These are phyloP conservation scores for Saccharomycopsis fermentans DNA, from an alignment of 805 yeast genomes.

Conservation along the genomic window DNA sequence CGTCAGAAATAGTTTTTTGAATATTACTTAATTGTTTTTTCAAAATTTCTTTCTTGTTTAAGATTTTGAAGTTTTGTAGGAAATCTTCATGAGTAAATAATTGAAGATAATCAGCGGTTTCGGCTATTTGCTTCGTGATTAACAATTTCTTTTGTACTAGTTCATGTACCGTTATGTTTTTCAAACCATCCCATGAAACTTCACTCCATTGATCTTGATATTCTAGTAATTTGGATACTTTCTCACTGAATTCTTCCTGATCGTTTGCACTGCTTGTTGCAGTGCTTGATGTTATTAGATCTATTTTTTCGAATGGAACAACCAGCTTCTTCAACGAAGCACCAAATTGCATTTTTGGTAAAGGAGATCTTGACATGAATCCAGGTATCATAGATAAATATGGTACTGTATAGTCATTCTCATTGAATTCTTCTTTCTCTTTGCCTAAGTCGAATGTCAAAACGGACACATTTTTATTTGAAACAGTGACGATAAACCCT, in stretches of 20 bases:
- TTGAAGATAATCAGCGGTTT: constrained; percentile 16
- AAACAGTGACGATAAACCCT: constrained; percentile 46
- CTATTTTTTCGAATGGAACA: constrained; percentile 19
- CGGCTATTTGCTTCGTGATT: constrained; percentile 25
- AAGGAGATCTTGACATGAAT: constrained; percentile 19
- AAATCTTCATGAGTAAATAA: constrained; percentile 35
- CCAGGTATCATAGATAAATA: constrained; percentile 24
- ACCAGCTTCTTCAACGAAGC: constrained; percentile 19
- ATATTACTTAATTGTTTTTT: constrained; percentile 43
- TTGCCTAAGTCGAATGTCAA: constrained; percentile 38
- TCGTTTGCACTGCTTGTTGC: constrained; percentile 20
- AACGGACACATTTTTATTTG: constrained; percentile 28
- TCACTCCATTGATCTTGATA: constrained; percentile 36
- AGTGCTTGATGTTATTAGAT: constrained; percentile 32
- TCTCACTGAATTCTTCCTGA: constrained; percentile 28
- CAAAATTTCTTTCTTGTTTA: constrained; percentile 37
- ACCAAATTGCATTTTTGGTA: constrained; percentile 15
- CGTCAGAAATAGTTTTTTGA: constrained; percentile 64
- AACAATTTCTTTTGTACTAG: constrained; percentile 30
- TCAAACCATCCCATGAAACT: constrained; percentile 29
- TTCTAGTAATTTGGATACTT: constrained; percentile 28
- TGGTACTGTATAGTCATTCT: constrained; percentile 21
- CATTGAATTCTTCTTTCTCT: constrained; percentile 22
- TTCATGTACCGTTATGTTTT: constrained; percentile 29
- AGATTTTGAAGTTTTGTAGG: constrained; percentile 32